Evolutionary conservation across 805 yeast species (phyloP), one percentile per base, ranked within the genome.

Genomic region (Kodamaea kaohsiungensis): DNA sequence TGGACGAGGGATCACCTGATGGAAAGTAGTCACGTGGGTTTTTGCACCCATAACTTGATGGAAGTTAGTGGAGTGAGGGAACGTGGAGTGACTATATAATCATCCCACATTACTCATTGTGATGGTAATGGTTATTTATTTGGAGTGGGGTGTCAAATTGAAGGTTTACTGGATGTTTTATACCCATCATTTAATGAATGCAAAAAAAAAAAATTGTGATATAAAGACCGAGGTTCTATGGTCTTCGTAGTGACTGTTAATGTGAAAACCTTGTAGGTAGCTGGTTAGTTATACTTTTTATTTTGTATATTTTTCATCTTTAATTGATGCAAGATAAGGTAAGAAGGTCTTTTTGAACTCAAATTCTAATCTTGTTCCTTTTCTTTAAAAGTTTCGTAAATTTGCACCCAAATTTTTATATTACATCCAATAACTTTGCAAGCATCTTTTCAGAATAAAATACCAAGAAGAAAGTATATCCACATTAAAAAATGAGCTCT

Each of bases 1-100:
- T n/a, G 43, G 43, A 19, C 38, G 37, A 16, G 43, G 37, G 40
- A 19, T 47, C 43, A 46, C 39, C 39, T 46, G 48, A 46, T 35
- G 47, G 45, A 40, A 16, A 5, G 6, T 12, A 13, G 45, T 40
- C 45, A 40, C 45, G 45, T 40, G 45, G 4, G 25, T 16, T 17
- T 17, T 17, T 40, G 45, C 45, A 40, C 27, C 45, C 45, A 17
- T 7, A 6, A n/a, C n/a, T n/a, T n/a, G n/a, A 12, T 15, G 7
- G 4, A 37, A 13, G 39, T 15, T 13, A 38, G 42, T n/a, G 17
- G 42, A 38, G 42, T 15, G 42, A 38, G 17, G 7, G 15, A 38
- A 38, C 18, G 17, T 38, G 42, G 19, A 17, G 35, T 30, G 35
- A 30, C 35, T 30, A 12, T 8, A 8, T 30, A 30, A 6, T 30